Evolutionary conservation across 2,329 filamentous ascomycete genomes (phyloP), one percentile per base, ranked within the genome.

Genomic region (Dothiorella sarmentorum): DNA sequence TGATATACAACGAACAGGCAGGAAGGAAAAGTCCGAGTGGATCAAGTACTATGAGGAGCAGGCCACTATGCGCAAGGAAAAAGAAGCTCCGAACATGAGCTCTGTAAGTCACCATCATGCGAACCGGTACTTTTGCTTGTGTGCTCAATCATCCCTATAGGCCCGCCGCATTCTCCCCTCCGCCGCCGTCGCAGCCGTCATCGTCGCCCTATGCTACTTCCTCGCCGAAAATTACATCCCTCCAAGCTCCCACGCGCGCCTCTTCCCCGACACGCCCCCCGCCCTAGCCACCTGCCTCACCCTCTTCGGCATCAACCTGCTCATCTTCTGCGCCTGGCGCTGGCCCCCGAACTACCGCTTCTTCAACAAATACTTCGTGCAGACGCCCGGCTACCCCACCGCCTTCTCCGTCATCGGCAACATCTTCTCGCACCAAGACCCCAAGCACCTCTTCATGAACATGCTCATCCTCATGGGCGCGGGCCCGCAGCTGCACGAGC

Each of bases 301-400:
- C 6, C 71, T 93, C 40, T 78, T 90, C 43, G 76, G 73, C n/a
- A 60, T 80, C 49, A 91, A 91, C 69, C 59, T 80, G 6, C 63
- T 78, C 37, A 75, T 87, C 10, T 86, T 80, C 63, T 59, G 79
- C 22, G 73, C 79, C 26, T 91, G 88, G 86, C 81, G 80, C 63
- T 63, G 85, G 10, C 87, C 88, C 45, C 83, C 84, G 1, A 65
- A 85, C 27, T 93, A 87, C 86, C 72, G 75, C 11, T 53, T 84
- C 15, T 73, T 91, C 64, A 92, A 90, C 73, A 82, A 78, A 62
- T 87, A 87, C 75, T 85, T 90, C 73, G 76, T 88, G 38, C 71
- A 86, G 33, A 76, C 85, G 7, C 80, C 87, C 6, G 87, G 84
- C 6, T 85, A 85, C 53, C 87, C 89, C 7, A 80, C 80, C 62